Percentiles rank a stretch among this genome's conserved stretches.
These are phyloP conservation scores for Rutstroemia sp. DNA, from an alignment of 2,329 filamentous ascomycete genomes.

Conservation along the genomic window DNA sequence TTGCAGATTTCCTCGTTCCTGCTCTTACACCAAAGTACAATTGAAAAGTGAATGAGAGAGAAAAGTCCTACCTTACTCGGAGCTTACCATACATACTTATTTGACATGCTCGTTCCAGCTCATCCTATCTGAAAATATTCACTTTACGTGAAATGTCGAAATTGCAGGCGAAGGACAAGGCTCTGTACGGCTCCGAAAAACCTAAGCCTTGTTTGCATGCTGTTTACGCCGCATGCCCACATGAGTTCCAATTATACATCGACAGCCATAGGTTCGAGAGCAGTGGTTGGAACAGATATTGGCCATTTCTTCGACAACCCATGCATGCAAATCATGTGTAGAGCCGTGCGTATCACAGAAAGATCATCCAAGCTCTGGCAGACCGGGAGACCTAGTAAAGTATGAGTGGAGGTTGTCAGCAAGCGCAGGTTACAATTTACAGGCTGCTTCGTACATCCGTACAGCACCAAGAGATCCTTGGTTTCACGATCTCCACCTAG, in stretches of 20 bases:
- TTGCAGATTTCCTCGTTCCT: not conserved
- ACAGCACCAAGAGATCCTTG: no score
- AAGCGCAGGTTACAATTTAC: no score
- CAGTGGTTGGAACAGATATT: not conserved
- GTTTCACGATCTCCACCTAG: no score
- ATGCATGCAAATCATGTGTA: not conserved
- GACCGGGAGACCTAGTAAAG: no score
- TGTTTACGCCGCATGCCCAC: conserved; percentile 1
- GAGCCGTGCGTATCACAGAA: not conserved
- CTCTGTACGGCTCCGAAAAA: not conserved
- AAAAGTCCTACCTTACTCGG: not conserved
- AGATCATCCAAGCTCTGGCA: no score
- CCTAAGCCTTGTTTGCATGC: not conserved
- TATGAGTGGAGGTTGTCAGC: no score
- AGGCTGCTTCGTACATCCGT: no score
- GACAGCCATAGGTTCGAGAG: not conserved
- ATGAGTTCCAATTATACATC: not conserved
- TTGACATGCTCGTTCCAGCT: not conserved
- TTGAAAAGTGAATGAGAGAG: not conserved
- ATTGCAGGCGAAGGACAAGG: conserved; percentile 1
- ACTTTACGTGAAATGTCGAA: conserved; percentile 1
- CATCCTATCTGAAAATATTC: not conserved
- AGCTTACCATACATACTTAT: not conserved
- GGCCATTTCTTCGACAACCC: no score
- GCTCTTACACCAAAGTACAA: not conserved